Base-by-base conservation (phyloP, 805 yeast species). In the Candida cerambycidarum region DNA sequence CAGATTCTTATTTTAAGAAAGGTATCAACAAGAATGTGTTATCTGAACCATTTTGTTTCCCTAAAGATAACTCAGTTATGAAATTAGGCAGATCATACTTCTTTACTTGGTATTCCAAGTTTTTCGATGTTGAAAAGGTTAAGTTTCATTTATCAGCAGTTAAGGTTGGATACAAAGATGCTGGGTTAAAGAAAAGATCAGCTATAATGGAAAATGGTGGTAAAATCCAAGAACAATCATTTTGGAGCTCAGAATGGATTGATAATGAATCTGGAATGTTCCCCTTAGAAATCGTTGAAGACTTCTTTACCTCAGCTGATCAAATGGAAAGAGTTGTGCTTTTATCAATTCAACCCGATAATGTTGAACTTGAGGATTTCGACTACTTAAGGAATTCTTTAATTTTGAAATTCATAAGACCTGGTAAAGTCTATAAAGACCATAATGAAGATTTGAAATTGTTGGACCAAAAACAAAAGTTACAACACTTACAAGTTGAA, bases 41-140 rank as follows among this genome's bases (percentile, higher is more conserved):
- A 1, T 77, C 89, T 30, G 93, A 71, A 39, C 97, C 97, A n/a
- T 86, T 88, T 62, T 89, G 97, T 62, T 77, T 86, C 15, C 97
- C 96, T 10, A 70, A 67, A 25, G 90, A 85, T 53, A 75, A 80
- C 45, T 54, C 72, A 10, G 71, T 67, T 30, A 69, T 85, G 64
- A 74, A 76, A 49, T 61, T 76, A 45, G 95, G 76, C 24, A 64
- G 73, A 42, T 78, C 86, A 0, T 85, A 86, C 54, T 89, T 89
- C 55, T 62, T 86, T 40, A 82, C 92, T 8, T 89, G 97, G 97
- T 89, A 70, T 63, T 74, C 92, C 2, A 71, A 75, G 38, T 83
- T 67, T 58, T 89, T 87, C 54, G 71, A 75, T 2, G 85, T 78
- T 17, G 67, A 77, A 36, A 76, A 79, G 19, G 89, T 86, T 8